Base-by-base conservation (phyloP, 352 stramenopile species). In the Phytophthora palmivora region DNA sequence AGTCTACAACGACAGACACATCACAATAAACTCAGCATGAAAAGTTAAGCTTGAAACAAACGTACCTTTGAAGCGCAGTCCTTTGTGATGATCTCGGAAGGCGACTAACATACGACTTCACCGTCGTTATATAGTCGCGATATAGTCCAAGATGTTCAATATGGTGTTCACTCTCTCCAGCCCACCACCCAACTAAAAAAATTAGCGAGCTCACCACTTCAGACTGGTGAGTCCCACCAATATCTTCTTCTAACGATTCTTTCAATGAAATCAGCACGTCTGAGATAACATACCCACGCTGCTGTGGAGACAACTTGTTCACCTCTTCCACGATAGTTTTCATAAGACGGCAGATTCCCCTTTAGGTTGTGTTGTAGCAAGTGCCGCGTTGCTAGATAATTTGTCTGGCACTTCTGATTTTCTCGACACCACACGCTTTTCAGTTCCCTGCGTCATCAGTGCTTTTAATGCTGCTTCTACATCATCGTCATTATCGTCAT, bases 231-330 rank as follows among this genome's bases (percentile, higher is more conserved):
- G 14, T 8, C 12, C 30, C 36, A 33, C 42, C 18, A 8, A 38
- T 26, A 45, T 67, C 51, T 9, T 59, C 22, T 34, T 50, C 34
- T n/a, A 67, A 21, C 16, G 48, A 49, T 3, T 51, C 26, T 62
- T 62, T 57, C 22, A 62, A 16, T 7, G 24, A 50, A 10, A 34
- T 5, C 15, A 62, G 2, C n/a, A 57, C 3, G 8, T 67, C 58
- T 14, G 34, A n/a, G 15, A 62, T 56, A 24, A 67, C 43, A 14
- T 56, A 59, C 18, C 30, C 26, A n/a, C 43, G 34, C 12, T 52
- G 39, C 8, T 24, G 5, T 5, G 12, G 1, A 42, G 49, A 16
- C 16, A 67, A 28, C 3, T 34, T 34, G 30, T 61, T 19, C 14
- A 56, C 24, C 0, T 56, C 33, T 34, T 67, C 50, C 14, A 60